Evolutionary conservation across 495 filamentous ascomycete genomes (phyloP).

Genomic region (Pseudotulostoma volvatum): DNA sequence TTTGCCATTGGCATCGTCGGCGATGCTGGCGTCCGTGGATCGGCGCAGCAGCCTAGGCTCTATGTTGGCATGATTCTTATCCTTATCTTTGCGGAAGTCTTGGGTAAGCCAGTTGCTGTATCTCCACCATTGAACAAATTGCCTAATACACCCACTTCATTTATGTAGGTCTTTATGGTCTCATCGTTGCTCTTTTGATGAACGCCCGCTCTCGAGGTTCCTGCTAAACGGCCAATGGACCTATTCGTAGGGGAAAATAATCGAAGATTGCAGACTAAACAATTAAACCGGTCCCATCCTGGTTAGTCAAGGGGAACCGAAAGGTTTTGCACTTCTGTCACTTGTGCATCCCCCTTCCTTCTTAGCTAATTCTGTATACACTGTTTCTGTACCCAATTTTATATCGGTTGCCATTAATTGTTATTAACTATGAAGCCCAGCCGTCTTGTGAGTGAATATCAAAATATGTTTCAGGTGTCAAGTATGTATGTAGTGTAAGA

Average conservation of each 20-base stretch:
- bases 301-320: no score
- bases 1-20: constrained; percentile 99
- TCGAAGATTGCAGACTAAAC: no score
- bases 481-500: no score
- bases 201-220: constrained; percentile 47
- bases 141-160: constrained; percentile 2
- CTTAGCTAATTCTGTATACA: not conserved
- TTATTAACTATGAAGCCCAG: no score
- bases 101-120: constrained; percentile 48
- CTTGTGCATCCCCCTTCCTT: not conserved
- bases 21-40: constrained; percentile 96
- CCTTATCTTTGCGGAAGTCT: constrained; percentile 99
- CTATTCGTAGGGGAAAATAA: not conserved
- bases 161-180: constrained; percentile 71
- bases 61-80: constrained; percentile 99
- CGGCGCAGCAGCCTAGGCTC: constrained; percentile 89
- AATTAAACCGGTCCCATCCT: no score
- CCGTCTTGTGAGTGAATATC: no score
- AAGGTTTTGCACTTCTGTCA: not conserved
- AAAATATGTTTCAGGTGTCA: no score
- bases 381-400: not conserved
- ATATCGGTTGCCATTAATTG: no score
- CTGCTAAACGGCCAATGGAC: constrained; percentile 1
- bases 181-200: constrained; percentile 98
- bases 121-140: not conserved